Conservation (phyloP, 257 asterid species). For the Lavandula angustifolia region DNA sequence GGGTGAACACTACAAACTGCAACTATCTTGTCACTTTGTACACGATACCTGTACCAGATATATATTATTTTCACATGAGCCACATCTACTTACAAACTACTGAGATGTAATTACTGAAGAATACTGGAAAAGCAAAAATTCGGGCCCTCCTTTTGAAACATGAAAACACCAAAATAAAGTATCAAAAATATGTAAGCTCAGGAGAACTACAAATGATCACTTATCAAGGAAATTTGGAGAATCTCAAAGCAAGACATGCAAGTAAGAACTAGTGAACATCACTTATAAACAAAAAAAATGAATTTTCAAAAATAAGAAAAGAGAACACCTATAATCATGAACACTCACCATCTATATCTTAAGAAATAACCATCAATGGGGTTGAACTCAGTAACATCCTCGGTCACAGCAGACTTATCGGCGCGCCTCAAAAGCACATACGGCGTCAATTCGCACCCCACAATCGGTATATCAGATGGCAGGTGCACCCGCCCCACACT, state of each 20-base stretch:
- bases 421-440: conserved; percentile 73
- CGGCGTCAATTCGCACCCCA: conserved; percentile 94
- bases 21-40: conserved; percentile 89
- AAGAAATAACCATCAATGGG: conserved; percentile 71
- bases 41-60: conserved; percentile 70
- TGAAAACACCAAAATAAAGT: conserved; percentile 11
- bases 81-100: not conserved
- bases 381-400: conserved; percentile 66
- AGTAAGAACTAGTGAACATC: not conserved
- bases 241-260: conserved; percentile 23
- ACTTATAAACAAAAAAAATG: conserved; percentile 9
- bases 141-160: conserved; percentile 4
- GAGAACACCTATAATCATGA: not conserved
- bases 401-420: conserved; percentile 53
- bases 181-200: conserved; percentile 11
- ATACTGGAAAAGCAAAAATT: not conserved
- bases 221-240: not conserved
- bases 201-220: conserved; percentile 2
- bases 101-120: conserved; percentile 8
- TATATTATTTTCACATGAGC: conserved; percentile 16
- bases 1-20: conserved; percentile 93
- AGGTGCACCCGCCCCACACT: conserved; percentile 87
- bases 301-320: not conserved
- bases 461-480: conserved; percentile 94
- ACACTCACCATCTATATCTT: conserved; percentile 76